phyloP scores from a whole-genome alignment of 139 green algal genomes.

The Micractinium conductrix region DNA sequence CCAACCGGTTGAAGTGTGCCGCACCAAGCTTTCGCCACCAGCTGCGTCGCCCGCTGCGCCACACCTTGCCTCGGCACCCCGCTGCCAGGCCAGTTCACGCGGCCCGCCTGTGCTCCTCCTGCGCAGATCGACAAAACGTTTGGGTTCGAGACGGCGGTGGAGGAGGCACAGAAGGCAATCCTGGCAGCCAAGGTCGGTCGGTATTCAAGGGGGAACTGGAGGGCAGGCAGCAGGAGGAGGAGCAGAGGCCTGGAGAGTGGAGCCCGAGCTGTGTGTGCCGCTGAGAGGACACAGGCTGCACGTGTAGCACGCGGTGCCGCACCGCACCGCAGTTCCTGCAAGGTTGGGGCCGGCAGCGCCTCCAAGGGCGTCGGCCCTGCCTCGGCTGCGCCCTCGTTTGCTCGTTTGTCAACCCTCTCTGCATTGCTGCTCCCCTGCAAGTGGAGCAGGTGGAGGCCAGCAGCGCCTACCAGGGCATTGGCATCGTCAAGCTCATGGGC shows the following conservation, averaged over 20 bases:
- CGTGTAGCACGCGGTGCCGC: neutral
- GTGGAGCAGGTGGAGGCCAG: constrained; percentile 78
- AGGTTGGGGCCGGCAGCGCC: too few species aligned
- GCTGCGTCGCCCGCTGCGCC: too few species aligned
- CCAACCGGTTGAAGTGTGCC: too few species aligned
- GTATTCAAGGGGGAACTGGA: too few species aligned
- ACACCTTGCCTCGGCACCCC: too few species aligned
- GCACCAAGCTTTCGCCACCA: too few species aligned
- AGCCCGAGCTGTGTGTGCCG: neutral
- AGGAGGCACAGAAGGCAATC: constrained; percentile 76
- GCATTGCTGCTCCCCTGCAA: neutral
- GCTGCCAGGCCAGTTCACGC: too few species aligned
- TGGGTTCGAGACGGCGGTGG: constrained; percentile 88
- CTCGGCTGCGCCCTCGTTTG: too few species aligned
- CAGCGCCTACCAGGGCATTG: constrained; percentile 71
- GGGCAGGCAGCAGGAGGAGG: too few species aligned
- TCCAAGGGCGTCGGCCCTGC: too few species aligned
- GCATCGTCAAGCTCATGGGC: constrained; percentile 92
- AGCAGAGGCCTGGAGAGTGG: too few species aligned
- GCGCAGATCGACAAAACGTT: constrained; percentile 72
- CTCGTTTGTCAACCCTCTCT: neutral
- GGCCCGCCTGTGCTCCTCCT: neutral
- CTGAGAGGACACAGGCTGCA: neutral
- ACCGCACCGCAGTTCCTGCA: too few species aligned
- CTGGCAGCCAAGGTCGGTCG: constrained; percentile 35